Conservation (phyloP, 805 yeast species). For the Kockiozyma suomiensis region DNA sequence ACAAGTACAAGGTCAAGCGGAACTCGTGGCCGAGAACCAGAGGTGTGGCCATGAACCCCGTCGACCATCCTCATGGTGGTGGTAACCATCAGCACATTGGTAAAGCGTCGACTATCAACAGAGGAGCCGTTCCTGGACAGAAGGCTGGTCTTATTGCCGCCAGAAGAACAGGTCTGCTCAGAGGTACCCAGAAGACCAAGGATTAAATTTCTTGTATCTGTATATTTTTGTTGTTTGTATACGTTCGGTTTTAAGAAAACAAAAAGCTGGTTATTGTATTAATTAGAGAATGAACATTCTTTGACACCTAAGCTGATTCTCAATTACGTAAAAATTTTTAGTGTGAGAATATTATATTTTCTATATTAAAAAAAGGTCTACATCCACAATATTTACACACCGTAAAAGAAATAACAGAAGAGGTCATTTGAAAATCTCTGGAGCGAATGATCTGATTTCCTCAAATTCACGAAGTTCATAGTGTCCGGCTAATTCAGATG, state of each 20-base stretch:
- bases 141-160: conserved; percentile 99
- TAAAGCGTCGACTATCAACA: conserved; percentile 97
- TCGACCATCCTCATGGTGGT: conserved; percentile 99
- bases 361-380: no score
- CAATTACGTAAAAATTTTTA: not conserved
- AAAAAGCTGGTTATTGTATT: conserved; percentile 4
- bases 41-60: conserved; percentile 99
- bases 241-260: conserved; percentile 4
- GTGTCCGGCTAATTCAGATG: conserved; percentile 47
- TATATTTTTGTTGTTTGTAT: not conserved
- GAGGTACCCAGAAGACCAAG: conserved; percentile 97
- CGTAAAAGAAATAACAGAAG: not conserved
- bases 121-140: conserved; percentile 99
- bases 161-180: conserved; percentile 99
- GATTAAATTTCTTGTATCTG: conserved; percentile 48
- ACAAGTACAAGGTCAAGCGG: conserved; percentile 99
- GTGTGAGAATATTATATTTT: not conserved
- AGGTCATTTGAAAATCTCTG: conserved; percentile 51
- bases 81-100: conserved; percentile 99
- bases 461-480: conserved; percentile 58
- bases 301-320: not conserved
- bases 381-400: not conserved
- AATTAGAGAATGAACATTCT: conserved; percentile 8
- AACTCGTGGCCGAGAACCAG: conserved; percentile 99
- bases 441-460: conserved; percentile 55